Base-by-base conservation (phyloP, 352 stramenopile species). In the Phytopythium aichiense region DNA sequence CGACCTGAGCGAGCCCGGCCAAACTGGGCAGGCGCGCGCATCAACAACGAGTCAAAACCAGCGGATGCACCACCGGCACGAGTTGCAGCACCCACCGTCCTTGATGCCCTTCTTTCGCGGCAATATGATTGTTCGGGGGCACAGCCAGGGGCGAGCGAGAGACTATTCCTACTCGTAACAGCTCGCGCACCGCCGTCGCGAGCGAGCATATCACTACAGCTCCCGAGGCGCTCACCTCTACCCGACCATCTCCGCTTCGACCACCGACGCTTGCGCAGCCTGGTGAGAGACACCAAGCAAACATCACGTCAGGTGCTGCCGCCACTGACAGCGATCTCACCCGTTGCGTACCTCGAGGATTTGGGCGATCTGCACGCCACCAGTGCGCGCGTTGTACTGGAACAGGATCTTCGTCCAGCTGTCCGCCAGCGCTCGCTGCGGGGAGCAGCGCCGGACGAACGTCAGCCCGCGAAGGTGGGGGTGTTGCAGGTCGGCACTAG, bases 321-420 rank as follows among this genome's bases (percentile, higher is more conserved):
- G 25, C 43, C 38, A 50, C 9, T 54, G 2, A 9, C 51, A 46
- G n/a, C 43, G 45, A 46, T n/a, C n/a, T 12, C 22, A 48, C 7
- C 49, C 0, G 28, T 13, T 7, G 13, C 64, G 15, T 40, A 93
- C 84, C 77, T 89, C 73, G 7, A 92, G 33, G 52, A 94, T 81
- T 18, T 63, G 74, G 16, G 87, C 69, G 38, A 94, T 84, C 18
- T 72, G 73, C n/a, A 92, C 50, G 7, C 83, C 81, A 30, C 77
- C 76, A 7, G 69, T 80, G 12, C 77, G 74, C n/a, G 81, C 81
- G 25, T 88, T 83, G 58, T 78, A 87, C 63, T 94, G 85, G 61
- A 94, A 94, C 46, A 91, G 61, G 65, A 94, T 90, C 61, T 96
- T 96, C 25, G 87, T 96, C 87, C 87, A 96, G 65, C 87, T 96